A percentile compares a stretch with the other conserved stretches of the same genome.
phyloP scores from a whole-genome alignment of 2,329 filamentous ascomycete genomes.

The Aspergillus versicolor region DNA sequence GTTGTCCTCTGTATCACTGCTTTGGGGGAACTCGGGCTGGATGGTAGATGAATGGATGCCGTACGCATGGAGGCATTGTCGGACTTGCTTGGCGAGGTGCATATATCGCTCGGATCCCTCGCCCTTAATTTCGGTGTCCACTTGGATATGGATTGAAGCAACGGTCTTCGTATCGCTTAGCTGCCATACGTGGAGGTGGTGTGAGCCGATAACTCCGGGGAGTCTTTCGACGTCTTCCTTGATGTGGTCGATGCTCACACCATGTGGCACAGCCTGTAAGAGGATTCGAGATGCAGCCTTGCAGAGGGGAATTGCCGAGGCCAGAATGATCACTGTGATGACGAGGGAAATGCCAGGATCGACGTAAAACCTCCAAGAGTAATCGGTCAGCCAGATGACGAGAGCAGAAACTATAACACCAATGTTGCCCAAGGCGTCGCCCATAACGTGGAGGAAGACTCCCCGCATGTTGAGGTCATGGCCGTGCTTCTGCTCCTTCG shows the following conservation, averaged over 20 bases:
- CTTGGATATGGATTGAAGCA: conserved; percentile 88
- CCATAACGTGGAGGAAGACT: conserved; percentile 63
- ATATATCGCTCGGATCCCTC: conserved; percentile 80
- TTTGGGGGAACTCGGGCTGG: conserved; percentile 73
- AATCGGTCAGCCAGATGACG: conserved; percentile 87
- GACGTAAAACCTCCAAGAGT: conserved; percentile 78
- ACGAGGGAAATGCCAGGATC: conserved; percentile 91
- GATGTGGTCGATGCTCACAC: conserved; percentile 85
- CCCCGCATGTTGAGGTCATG: conserved; percentile 86
- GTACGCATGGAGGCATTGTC: conserved; percentile 88
- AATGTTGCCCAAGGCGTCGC: conserved; percentile 49
- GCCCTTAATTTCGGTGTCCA: conserved; percentile 84
- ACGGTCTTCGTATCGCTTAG: conserved; percentile 92
- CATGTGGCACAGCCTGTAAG: conserved; percentile 87
- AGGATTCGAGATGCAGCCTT: conserved; percentile 69
- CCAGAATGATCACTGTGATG: conserved; percentile 76
- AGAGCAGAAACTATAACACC: conserved; percentile 63
- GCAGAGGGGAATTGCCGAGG: conserved; percentile 51
- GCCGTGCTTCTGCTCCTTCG: conserved; percentile 57
- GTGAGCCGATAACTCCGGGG: conserved; percentile 82
- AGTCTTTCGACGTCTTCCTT: conserved; percentile 85
- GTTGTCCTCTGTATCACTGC: conserved; percentile 35
- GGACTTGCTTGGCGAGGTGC: conserved; percentile 77
- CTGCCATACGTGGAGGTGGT: conserved; percentile 98
- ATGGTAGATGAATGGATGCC: conserved; percentile 97